Conservation (phyloP, 2,329 filamentous ascomycete species). For the Aureobasidium sp. region DNA sequence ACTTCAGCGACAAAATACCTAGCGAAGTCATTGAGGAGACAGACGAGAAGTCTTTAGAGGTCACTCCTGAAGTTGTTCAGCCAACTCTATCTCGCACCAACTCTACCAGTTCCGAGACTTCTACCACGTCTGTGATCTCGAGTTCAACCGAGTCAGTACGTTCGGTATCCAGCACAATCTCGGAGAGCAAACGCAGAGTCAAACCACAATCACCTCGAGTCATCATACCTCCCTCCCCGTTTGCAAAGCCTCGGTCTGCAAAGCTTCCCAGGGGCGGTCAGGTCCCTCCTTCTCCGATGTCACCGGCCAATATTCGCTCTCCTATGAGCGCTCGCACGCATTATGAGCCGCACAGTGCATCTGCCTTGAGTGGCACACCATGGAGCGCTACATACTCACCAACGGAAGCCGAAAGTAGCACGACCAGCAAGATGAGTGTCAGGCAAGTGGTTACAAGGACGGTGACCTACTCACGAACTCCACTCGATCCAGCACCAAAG, state of each 20-base stretch:
- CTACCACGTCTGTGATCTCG: slow-evolving; percentile 17
- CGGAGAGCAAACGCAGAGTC: slow-evolving; percentile 2
- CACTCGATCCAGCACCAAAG: slow-evolving; percentile 80
- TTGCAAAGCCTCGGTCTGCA: slow-evolving; percentile 49
- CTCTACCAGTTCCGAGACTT: slow-evolving; percentile 25
- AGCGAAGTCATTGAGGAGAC: slow-evolving; percentile 23
- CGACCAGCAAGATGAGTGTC: slow-evolving; percentile 54
- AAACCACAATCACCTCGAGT: slow-evolving; percentile 34
- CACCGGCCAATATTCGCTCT: slow-evolving; percentile 55
- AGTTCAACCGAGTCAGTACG: slow-evolving; percentile 6
- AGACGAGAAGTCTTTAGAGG: slow-evolving; percentile 27
- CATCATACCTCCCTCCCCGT: slow-evolving; percentile 36
- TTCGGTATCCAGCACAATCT: slow-evolving; percentile 14
- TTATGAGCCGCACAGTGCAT: slow-evolving; percentile 64
- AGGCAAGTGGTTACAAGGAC: slow-evolving; percentile 90
- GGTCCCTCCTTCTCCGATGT: slow-evolving; percentile 71
- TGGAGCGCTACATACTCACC: slow-evolving; percentile 23
- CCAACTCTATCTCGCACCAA: slow-evolving; percentile 30
- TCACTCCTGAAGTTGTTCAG: slow-evolving; percentile 26
- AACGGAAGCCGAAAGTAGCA: slow-evolving; percentile 7
- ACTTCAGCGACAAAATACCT: slow-evolving; percentile 37
- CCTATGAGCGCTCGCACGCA: slow-evolving; percentile 56
- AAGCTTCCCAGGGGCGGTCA: slow-evolving; percentile 59
- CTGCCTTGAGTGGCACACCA: slow-evolving; percentile 29
- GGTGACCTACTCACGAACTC: slow-evolving; percentile 70